Evolutionary conservation across 176 grass and related monocot species (phyloP), one percentile per base, ranked within the genome.

Genomic region (Aegilops bicornis): DNA sequence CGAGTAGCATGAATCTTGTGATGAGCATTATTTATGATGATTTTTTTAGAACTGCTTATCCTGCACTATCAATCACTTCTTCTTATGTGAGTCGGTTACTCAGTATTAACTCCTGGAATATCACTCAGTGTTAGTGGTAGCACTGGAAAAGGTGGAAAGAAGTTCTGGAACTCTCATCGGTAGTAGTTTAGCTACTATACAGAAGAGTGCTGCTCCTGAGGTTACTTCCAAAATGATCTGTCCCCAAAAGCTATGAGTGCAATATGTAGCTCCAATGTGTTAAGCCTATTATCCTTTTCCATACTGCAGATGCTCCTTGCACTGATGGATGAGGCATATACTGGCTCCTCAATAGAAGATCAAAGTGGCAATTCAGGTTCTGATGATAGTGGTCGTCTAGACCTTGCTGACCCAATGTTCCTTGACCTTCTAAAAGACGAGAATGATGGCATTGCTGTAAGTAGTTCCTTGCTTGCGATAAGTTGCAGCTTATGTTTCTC

Each of bases 251-350:
- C 39, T 81, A 48, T 88, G 33, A 75, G 64, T 80, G 64, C 70
- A 61, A 82, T 83, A 47, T 24, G 37, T 54, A 69, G 24, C 69
- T 66, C 29, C 29, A 54, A 73, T 60, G 7, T 83, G 23, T 56
- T 87, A 83, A 90, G 35, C 22, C 24, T 48, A 40, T 60, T 87
- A 50, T 87, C 32, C 1, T 58, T 84, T 50, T 86, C 40, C 87
- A 25, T 56, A 48, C 10, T 32, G 2, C 81, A 98, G 96, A 98
- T 98, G 92, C 87, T 98, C 58, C 92, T 98, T 88, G 93, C 93
- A 69, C 83, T 98, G 32, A 98, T 96, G 96, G 93, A 98, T 70
- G 96, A 96, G 85, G 96, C 96, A 82, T 98, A 98, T 84, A 98
- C 92, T 77, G 93, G 96, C 81, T 96, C 92, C 32, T 73, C 92